Base-by-base conservation (phyloP, 78 protist genomes). In the Dictyostelium brefeldianum region DNA sequence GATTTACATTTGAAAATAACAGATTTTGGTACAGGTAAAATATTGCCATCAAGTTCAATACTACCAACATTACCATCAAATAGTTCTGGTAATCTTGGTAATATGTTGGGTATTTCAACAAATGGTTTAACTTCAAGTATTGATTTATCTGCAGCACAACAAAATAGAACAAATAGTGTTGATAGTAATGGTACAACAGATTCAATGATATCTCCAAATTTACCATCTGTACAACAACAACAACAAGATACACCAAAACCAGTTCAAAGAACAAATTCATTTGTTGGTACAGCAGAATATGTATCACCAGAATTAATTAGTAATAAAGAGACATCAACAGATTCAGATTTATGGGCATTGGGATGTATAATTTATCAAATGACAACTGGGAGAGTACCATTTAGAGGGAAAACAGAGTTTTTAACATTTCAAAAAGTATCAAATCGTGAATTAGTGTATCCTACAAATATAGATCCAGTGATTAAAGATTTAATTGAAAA, bases 311-410 rank as follows among this genome's bases (percentile, higher is more conserved):
- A 97, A 74, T 17, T 97, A 36, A 90, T 97, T 22, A 94, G 84
- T 20, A 81, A 85, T 73, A 91, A 91, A 29, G 90, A 83, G 56
- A 91, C 92, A 29, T 75, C 91, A 5, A 95, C 89, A 59, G 90
- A 91, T 64, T 91, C 98, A 27, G 99, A 98, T 56, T 57, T 97
- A 65, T 98, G 99, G 99, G 97, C 97, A 51, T 74, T 97, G 15
- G 99, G 98, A 9, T 98, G 99, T 79, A 96, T 97, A 43, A 15
- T 98, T n/a, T 98, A 89, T 83, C 99, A 98, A 53, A 22, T 98
- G 96, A 73, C 85, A 5, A 80, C 98, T n/a, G 98, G 98, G 3
- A 48, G 84, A 51, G 62, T 79, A 4, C 97, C 97, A 46, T 95
- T 95, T 67, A 29, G 81, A n/a, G 97, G 94, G 1, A 82, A 79